Evolutionary conservation across 495 filamentous ascomycete species (phyloP).

Genomic region (Tuber magnatum): DNA sequence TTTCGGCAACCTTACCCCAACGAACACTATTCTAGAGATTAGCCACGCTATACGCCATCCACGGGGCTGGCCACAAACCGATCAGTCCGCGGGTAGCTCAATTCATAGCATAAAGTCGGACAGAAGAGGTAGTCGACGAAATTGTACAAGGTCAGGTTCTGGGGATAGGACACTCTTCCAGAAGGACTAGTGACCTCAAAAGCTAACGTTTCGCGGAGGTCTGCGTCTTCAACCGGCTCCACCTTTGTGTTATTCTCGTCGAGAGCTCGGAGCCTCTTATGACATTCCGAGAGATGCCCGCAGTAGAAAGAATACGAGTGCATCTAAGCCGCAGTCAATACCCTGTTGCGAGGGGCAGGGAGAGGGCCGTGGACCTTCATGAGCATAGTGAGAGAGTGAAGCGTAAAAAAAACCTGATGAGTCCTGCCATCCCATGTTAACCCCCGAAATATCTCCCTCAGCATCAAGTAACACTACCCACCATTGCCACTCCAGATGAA

Average conservation of each 20-base stretch:
- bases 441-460: constrained; percentile 1
- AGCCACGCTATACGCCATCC: not conserved
- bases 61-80: constrained; percentile 7
- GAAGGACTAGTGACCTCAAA: constrained; percentile 83
- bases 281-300: constrained; percentile 82
- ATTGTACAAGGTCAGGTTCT: constrained; percentile 74
- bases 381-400: constrained; percentile 80
- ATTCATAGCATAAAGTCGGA: constrained; percentile 93
- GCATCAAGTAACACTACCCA: constrained; percentile 8
- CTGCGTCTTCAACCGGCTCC: constrained; percentile 43
- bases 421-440: constrained; percentile 52
- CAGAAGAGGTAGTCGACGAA: constrained; percentile 84
- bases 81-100: constrained; percentile 82
- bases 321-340: constrained; percentile 47
- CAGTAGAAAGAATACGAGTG: constrained; percentile 98
- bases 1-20: constrained; percentile 78
- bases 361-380: constrained; percentile 59
- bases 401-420: constrained; percentile 86
- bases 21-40: constrained; percentile 46
- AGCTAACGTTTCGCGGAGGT: constrained; percentile 78
- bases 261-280: constrained; percentile 67
- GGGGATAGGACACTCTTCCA: constrained; percentile 81
- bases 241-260: constrained; percentile 47
- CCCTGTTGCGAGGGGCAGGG: not conserved
- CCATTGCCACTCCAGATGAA: constrained; percentile 78